Percentiles rank a stretch among this genome's conserved stretches.
Conservation (phyloP, 805 yeast genomes). For the Tetrapisispora pingtungensis region DNA sequence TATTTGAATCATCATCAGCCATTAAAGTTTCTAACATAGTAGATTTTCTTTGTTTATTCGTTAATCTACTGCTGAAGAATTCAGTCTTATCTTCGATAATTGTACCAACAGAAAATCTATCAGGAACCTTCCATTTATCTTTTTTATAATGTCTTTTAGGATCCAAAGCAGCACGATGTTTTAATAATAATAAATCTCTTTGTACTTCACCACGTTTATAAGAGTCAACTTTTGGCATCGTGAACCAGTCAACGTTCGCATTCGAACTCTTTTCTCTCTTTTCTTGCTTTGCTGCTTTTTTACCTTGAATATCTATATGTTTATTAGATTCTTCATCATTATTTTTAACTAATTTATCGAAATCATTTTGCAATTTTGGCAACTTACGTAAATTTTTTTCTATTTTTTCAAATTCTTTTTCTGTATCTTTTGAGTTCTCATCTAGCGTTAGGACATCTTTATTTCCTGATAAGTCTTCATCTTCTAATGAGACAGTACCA, state of each 20-base stretch:
- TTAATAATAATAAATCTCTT: constrained; percentile 67
- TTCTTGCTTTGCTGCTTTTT: constrained; percentile 1
- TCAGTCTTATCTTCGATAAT: constrained; percentile 76
- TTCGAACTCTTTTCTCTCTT: constrained; percentile 8
- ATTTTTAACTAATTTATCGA: constrained; percentile 17
- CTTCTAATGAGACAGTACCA: neutral
- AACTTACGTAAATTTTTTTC: constrained; percentile 19
- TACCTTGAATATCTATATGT: neutral
- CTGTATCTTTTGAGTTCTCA: constrained; percentile 11
- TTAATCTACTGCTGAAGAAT: constrained; percentile 49
- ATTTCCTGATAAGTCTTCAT: neutral
- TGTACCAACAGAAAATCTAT: constrained; percentile 81
- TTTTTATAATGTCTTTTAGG: constrained; percentile 93
- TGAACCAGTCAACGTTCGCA: constrained; percentile 60
- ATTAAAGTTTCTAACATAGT: constrained; percentile 77
- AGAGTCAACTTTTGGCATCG: constrained; percentile 64
- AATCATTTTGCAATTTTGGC: constrained; percentile 23
- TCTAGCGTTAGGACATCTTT: constrained; percentile 10
- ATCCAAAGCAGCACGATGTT: constrained; percentile 84
- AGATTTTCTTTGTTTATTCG: constrained; percentile 61
- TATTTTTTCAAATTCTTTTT: constrained; percentile 20
- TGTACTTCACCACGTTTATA: constrained; percentile 49
- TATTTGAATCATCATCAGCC: constrained; percentile 56
- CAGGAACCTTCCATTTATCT: constrained; percentile 68
- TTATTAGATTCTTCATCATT: neutral